Evolutionary conservation across 768 basidiomycete genomes (phyloP).

Genomic region (Xerocomus potaroensis): DNA sequence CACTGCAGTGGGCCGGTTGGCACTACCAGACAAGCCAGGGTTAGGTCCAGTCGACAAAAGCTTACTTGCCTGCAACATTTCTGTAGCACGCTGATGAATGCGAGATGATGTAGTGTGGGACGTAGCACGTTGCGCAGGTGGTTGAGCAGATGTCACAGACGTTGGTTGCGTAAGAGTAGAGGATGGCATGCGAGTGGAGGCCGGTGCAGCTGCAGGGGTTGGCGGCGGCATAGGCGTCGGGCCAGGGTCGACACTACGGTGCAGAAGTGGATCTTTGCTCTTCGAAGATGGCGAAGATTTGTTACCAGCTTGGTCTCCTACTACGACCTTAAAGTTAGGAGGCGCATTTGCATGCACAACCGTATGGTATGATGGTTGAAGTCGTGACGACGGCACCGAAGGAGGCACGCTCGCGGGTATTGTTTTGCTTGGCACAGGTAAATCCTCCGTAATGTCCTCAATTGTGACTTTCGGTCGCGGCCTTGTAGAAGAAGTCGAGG

Average conservation of each 20-base stretch:
- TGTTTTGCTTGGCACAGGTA: slow-evolving; percentile 11
- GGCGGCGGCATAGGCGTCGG: slow-evolving; percentile 21
- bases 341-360: not conserved
- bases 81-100: slow-evolving; percentile 20
- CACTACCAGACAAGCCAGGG: not conserved
- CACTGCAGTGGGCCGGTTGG: slow-evolving; percentile 6
- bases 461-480: slow-evolving; percentile 26
- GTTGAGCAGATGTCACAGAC: slow-evolving; percentile 5
- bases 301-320: slow-evolving; percentile 8
- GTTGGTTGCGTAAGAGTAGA: slow-evolving; percentile 22
- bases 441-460: slow-evolving; percentile 27
- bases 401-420: slow-evolving; percentile 1
- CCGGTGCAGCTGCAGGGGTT: slow-evolving; percentile 1
- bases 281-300: slow-evolving; percentile 22
- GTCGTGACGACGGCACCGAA: slow-evolving; percentile 7
- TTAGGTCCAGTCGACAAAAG: slow-evolving; percentile 5
- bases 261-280: slow-evolving; percentile 14
- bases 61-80: slow-evolving; percentile 21
- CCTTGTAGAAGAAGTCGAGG: slow-evolving; percentile 5
- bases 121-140: slow-evolving; percentile 17
- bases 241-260: slow-evolving; percentile 11
- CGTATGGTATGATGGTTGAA: slow-evolving; percentile 7
- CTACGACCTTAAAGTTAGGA: slow-evolving; percentile 2
- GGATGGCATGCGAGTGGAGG: slow-evolving; percentile 15
- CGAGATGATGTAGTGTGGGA: slow-evolving; percentile 20